phyloP scores from a whole-genome alignment of 768 basidiomycete genomes.

The Glaciozyma antarctica region DNA sequence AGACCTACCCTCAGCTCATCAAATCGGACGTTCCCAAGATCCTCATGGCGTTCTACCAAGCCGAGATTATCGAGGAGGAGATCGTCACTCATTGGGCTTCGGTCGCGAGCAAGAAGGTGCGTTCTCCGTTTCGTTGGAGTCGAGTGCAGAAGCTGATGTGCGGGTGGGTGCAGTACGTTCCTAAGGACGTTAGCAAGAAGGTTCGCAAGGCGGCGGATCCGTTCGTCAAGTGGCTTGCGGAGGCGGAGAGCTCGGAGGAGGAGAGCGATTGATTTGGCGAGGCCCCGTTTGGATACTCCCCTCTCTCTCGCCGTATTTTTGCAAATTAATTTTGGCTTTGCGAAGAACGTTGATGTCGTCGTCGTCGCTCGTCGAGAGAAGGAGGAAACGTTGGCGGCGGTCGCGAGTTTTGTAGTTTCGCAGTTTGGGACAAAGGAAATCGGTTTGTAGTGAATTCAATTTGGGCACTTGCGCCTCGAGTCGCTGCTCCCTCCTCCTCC shows the following conservation, averaged over 20 bases:
- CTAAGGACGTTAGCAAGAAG: conserved; percentile 88
- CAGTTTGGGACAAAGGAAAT: too few species aligned
- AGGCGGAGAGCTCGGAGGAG: conserved; percentile 45
- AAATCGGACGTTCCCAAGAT: conserved; percentile 43
- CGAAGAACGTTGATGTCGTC: too few species aligned
- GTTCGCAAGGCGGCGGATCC: conserved; percentile 85
- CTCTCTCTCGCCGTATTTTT: too few species aligned
- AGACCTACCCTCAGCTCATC: conserved; percentile 61
- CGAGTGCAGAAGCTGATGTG: not conserved
- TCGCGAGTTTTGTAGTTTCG: too few species aligned
- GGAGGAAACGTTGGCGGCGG: too few species aligned
- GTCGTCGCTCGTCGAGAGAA: too few species aligned
- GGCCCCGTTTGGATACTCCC: too few species aligned
- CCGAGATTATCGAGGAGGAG: conserved; percentile 84
- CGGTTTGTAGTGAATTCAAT: too few species aligned
- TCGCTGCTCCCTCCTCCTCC: too few species aligned
- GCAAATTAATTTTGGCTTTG: too few species aligned
- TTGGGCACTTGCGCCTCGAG: too few species aligned
- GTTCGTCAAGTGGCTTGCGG: conserved; percentile 90
- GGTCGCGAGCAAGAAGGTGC: conserved; percentile 33
- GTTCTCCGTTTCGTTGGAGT: not conserved
- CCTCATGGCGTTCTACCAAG: conserved; percentile 87
- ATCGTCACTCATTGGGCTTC: conserved; percentile 53
- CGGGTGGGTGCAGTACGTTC: conserved; percentile 42
- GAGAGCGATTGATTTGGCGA: conserved; percentile 2